Conservation (phyloP, 2,329 filamentous ascomycete genomes). For the Dothistroma pini region DNA sequence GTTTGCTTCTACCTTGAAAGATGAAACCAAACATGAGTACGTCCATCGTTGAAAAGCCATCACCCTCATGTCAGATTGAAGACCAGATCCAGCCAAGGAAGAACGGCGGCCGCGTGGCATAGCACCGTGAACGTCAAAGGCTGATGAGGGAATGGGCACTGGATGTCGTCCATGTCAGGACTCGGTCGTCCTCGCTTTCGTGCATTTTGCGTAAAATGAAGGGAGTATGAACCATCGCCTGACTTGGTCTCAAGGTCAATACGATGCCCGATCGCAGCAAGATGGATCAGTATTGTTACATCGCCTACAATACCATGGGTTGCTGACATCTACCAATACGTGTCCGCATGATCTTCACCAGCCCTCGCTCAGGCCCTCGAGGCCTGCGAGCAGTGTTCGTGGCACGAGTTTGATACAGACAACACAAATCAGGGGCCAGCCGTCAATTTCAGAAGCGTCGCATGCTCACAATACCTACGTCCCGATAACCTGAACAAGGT, state of each 20-base stretch:
- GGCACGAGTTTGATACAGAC: not conserved
- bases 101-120: not conserved
- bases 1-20: not conserved
- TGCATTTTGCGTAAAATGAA: not conserved
- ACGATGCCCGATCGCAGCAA: not conserved
- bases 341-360: not conserved
- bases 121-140: not conserved
- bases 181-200: not conserved
- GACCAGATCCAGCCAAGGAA: not conserved
- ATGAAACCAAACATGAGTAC: not conserved
- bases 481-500: not conserved
- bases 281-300: not conserved
- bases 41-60: not conserved
- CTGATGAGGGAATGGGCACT: not conserved
- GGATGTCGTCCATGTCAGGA: not conserved
- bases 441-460: too few relatives aligned
- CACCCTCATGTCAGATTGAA: not conserved
- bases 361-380: not conserved
- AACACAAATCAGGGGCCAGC: too few relatives aligned
- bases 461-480: not conserved
- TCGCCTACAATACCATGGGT: not conserved
- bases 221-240: not conserved
- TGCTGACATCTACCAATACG: not conserved
- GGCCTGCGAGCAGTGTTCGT: not conserved
- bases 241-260: not conserved